phyloP scores from a whole-genome alignment of 2,329 filamentous ascomycete genomes.

The Fusarium pseudoanthophilum region DNA sequence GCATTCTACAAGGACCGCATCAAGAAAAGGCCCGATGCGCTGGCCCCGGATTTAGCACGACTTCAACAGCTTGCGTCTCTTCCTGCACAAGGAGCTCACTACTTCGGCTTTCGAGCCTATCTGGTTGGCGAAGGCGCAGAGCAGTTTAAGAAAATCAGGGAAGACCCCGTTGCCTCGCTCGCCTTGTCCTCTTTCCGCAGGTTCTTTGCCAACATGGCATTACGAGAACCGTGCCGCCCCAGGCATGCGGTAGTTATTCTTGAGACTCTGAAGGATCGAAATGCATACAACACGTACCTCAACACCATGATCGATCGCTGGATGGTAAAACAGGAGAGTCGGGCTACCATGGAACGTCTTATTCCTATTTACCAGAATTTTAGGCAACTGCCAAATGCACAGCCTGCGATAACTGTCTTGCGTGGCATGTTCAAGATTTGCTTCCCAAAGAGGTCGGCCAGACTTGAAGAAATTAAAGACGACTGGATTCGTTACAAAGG shows the following conservation, averaged over 20 bases:
- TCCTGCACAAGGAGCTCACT: conserved; percentile 46
- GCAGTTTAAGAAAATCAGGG: conserved; percentile 38
- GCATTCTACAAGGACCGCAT: conserved; percentile 45
- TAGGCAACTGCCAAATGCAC: conserved; percentile 53
- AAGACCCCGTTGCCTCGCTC: conserved; percentile 31
- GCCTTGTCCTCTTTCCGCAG: conserved; percentile 46
- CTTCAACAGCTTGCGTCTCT: conserved; percentile 42
- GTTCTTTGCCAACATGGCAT: conserved; percentile 47
- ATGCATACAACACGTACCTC: conserved; percentile 59
- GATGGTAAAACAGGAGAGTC: conserved; percentile 43
- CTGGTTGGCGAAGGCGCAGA: conserved; percentile 44
- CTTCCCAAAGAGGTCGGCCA: conserved; percentile 51
- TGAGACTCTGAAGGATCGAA: conserved; percentile 50
- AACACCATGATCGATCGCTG: conserved; percentile 46
- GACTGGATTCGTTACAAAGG: conserved; percentile 60
- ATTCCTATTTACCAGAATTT: conserved; percentile 59
- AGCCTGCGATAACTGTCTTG: conserved; percentile 54
- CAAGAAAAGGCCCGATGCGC: background rate
- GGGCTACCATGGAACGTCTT: conserved; percentile 48
- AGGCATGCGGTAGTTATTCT: conserved; percentile 54
- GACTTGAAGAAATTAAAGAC: conserved; percentile 58
- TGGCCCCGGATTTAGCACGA: conserved; percentile 24
- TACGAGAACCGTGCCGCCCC: conserved; percentile 50
- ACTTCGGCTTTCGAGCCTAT: conserved; percentile 50
- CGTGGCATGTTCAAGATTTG: conserved; percentile 58